Evolutionary conservation across 768 basidiomycete genomes (phyloP).

Genomic region (Boletus reticuloceps): DNA sequence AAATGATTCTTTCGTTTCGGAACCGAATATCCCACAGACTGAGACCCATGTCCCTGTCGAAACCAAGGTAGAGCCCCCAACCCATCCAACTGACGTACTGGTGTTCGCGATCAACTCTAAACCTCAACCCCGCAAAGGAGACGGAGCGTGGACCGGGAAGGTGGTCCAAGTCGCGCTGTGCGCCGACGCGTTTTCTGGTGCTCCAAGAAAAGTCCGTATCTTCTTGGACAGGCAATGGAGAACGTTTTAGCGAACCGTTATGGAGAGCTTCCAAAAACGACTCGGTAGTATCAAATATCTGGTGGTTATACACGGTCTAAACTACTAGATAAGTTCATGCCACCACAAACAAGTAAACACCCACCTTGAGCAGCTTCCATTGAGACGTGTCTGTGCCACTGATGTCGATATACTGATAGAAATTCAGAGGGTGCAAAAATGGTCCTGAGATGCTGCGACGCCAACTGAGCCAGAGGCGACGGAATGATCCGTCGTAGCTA

Average conservation of each 20-base stretch:
- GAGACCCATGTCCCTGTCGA: conserved; percentile 66
- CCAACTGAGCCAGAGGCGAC: conserved; percentile 53
- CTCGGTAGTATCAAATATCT: conserved; percentile 47
- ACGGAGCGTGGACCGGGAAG: conserved; percentile 64
- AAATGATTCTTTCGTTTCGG: conserved; percentile 56
- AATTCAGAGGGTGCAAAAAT: conserved; percentile 52
- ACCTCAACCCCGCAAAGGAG: conserved; percentile 57
- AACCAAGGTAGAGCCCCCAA: conserved; percentile 59
- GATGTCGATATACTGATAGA: conserved; percentile 57
- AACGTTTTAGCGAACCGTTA: conserved; percentile 50
- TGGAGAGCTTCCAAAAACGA: conserved; percentile 53
- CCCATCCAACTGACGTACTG: conserved; percentile 70
- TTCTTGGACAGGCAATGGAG: conserved; percentile 29
- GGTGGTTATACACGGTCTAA: conserved; percentile 58
- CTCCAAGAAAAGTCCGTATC: conserved; percentile 42
- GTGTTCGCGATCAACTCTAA: conserved; percentile 48
- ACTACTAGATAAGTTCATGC: not conserved
- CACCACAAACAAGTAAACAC: not conserved
- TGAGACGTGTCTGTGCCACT: conserved; percentile 49
- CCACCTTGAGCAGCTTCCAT: conserved; percentile 54
- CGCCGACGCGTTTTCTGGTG: conserved; percentile 40
- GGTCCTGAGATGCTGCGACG: conserved; percentile 48
- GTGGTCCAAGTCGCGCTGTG: conserved; percentile 55
- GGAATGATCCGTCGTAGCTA: conserved; percentile 59
- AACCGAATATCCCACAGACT: conserved; percentile 60